phyloP scores from a whole-genome alignment of 441 rosid genomes.

The Theobroma grandiflorum region DNA sequence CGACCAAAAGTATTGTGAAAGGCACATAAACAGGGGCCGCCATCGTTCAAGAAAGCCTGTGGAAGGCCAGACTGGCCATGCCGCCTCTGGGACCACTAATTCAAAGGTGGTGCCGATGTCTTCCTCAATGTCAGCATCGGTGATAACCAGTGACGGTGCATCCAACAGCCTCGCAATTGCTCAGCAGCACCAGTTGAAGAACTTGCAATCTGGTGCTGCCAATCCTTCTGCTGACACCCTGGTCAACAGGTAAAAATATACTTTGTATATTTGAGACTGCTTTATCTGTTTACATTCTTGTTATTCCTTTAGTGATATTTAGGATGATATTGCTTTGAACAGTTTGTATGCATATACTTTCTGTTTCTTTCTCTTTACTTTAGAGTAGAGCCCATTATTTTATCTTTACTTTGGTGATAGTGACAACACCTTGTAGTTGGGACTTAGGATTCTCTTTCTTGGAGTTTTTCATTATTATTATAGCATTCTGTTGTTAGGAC shows the following conservation, averaged over 20 bases:
- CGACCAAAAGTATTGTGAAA: conserved; percentile 89
- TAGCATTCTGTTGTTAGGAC: background rate
- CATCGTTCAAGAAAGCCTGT: conserved; percentile 99
- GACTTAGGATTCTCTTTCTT: conserved; percentile 29
- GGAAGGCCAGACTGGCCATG: conserved; percentile 88
- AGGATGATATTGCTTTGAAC: conserved; percentile 15
- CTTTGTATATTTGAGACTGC: background rate
- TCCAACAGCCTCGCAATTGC: conserved; percentile 42
- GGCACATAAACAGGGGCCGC: conserved; percentile 95
- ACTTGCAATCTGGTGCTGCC: conserved; percentile 43
- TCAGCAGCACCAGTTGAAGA: conserved; percentile 44
- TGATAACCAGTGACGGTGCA: conserved; percentile 40
- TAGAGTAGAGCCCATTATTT: conserved; percentile 25
- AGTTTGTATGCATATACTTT: conserved; percentile 8
- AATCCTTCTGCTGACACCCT: conserved; percentile 34
- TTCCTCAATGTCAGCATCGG: conserved; percentile 34
- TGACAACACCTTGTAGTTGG: conserved; percentile 19
- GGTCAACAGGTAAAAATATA: conserved; percentile 37
- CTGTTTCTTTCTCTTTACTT: conserved; percentile 24
- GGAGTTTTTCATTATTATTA: background rate
- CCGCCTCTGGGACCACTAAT: conserved; percentile 39
- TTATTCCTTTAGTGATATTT: conserved; percentile 1
- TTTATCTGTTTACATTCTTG: conserved; percentile 21
- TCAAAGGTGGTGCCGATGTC: conserved; percentile 44
- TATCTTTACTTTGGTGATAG: conserved; percentile 21